Conservation (phyloP, 768 basidiomycete genomes). For the Boletus tomentosulus region DNA sequence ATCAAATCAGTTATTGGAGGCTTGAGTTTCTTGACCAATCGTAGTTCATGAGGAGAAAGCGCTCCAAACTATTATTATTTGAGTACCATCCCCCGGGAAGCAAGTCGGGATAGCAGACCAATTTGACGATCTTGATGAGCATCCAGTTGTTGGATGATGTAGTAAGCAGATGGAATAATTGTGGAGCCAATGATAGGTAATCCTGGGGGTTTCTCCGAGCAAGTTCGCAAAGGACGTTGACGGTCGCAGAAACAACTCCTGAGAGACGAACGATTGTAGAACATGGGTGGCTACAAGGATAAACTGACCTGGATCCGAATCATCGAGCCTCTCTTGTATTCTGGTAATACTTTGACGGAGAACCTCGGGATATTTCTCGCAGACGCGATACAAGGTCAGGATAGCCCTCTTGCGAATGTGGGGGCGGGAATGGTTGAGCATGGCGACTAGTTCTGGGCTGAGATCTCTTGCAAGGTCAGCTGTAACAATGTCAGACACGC, state of each 20-base stretch:
- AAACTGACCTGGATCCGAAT: constrained; percentile 60
- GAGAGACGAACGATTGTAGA: neutral
- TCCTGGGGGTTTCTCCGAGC: constrained; percentile 74
- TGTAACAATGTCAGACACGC: constrained; percentile 80
- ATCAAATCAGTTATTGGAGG: constrained; percentile 94
- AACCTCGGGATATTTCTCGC: constrained; percentile 80
- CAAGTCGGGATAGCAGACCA: constrained; percentile 48
- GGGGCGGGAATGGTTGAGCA: constrained; percentile 86
- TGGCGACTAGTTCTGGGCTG: constrained; percentile 74
- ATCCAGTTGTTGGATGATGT: constrained; percentile 99
- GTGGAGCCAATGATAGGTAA: constrained; percentile 85
- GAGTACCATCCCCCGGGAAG: neutral
- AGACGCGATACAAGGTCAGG: constrained; percentile 74
- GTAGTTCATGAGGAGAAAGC: constrained; percentile 86
- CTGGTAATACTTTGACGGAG: constrained; percentile 60
- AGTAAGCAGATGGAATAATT: constrained; percentile 88
- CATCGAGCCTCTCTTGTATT: constrained; percentile 77
- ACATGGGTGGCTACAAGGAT: neutral
- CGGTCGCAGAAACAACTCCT: constrained; percentile 93
- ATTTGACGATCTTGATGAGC: constrained; percentile 97
- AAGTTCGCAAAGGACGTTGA: constrained; percentile 93
- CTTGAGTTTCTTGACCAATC: constrained; percentile 90
- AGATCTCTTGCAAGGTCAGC: constrained; percentile 90
- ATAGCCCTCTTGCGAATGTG: constrained; percentile 90
- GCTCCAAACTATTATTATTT: constrained; percentile 72